Evolutionary conservation across 2,329 filamentous ascomycete genomes (phyloP).

Genomic region (Botrytis hyacinthi): DNA sequence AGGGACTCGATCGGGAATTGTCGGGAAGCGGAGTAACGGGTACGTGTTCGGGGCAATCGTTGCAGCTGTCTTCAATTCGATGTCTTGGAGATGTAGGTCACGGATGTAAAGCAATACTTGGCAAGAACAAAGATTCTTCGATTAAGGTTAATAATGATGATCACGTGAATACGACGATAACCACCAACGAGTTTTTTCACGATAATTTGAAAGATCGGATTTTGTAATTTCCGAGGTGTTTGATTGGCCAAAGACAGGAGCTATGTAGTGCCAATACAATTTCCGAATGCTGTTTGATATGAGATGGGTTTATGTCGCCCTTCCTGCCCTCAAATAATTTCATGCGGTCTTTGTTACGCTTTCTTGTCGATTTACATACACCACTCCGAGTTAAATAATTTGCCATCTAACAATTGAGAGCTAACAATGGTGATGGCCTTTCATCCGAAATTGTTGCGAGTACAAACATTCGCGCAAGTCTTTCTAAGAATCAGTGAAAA

Average conservation of each 20-base stretch:
- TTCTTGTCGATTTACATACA: neutral
- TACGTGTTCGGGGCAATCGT: neutral
- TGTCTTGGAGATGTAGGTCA: constrained; percentile 14
- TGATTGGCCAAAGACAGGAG: neutral
- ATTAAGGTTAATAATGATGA: neutral
- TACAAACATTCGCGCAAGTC: neutral
- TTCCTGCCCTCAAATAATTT: neutral
- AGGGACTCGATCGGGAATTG: neutral
- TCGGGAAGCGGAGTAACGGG: neutral
- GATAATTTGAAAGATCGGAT: neutral
- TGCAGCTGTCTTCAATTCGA: constrained; percentile 6
- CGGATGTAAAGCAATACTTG: constrained; percentile 1
- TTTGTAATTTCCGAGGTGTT: neutral
- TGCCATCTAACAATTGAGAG: neutral
- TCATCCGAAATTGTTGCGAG: neutral
- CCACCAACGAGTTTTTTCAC: neutral
- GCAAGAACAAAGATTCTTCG: neutral
- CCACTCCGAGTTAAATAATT: neutral
- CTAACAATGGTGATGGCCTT: neutral
- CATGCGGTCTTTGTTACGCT: neutral
- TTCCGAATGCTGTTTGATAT: neutral
- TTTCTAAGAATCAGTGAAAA: neutral
- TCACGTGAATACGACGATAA: neutral
- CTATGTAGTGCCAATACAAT: neutral
- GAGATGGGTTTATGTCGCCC: neutral